phyloP scores from a whole-genome alignment of 305 asterid species.

The Solanum aculeatissimum region DNA sequence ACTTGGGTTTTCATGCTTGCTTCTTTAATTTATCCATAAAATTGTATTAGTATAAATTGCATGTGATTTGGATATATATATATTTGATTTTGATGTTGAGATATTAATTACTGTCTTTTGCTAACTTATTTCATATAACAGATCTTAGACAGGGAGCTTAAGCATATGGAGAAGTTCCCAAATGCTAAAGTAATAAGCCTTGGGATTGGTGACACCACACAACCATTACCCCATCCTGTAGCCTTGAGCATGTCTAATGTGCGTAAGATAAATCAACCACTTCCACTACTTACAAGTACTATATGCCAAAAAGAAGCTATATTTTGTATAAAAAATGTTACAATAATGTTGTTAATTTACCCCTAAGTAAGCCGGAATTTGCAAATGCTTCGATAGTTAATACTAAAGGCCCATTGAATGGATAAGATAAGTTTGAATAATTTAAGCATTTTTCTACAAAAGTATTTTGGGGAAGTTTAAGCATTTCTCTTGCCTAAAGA shows the following conservation, averaged over 20 bases:
- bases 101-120: not conserved
- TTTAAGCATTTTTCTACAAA: not conserved
- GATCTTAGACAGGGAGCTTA: slow-evolving; percentile 45
- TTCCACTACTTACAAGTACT: not conserved
- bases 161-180: slow-evolving; percentile 50
- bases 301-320: not conserved
- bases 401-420: not conserved
- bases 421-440: not conserved
- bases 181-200: slow-evolving; percentile 74
- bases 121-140: slow-evolving; percentile 1
- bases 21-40: not conserved
- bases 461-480: not conserved
- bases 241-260: slow-evolving; percentile 68
- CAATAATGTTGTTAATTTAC: not conserved
- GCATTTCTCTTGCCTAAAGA: not conserved
- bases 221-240: slow-evolving; percentile 61
- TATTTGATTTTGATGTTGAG: not conserved
- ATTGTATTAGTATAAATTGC: not conserved
- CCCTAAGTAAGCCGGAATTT: not conserved
- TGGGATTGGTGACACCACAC: slow-evolving; percentile 82
- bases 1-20: not conserved
- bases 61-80: not conserved
- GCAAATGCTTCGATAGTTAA: not conserved
- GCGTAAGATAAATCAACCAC: slow-evolving; percentile 17
- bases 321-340: not conserved